Conservation (phyloP, 2,329 filamentous ascomycete genomes). For the Alternaria ethzedia region DNA sequence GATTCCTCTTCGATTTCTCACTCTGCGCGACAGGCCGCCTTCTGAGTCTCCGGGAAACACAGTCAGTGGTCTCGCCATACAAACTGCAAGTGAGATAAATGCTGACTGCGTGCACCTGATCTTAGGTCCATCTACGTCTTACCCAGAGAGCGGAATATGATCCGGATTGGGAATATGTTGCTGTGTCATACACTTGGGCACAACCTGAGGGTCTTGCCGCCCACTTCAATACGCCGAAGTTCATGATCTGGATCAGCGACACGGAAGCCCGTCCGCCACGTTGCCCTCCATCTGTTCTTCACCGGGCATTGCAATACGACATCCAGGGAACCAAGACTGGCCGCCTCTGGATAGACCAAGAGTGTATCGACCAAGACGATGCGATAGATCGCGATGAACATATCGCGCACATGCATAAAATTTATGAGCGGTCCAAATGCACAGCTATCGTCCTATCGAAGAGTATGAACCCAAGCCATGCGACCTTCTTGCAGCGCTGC, state of each 20-base stretch:
- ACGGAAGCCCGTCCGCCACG: background rate
- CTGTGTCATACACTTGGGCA: background rate
- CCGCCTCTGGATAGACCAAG: background rate
- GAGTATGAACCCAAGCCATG: background rate
- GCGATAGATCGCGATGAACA: background rate
- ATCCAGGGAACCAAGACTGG: background rate
- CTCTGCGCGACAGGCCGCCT: background rate
- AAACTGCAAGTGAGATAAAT: background rate
- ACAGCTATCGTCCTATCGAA: background rate
- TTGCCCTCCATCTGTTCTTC: background rate
- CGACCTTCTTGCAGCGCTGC: background rate
- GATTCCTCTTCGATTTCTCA: background rate
- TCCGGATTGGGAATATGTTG: background rate
- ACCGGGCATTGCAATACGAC: background rate
- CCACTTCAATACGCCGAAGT: background rate
- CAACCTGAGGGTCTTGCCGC: background rate
- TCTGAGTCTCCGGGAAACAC: background rate
- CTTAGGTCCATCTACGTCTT: background rate
- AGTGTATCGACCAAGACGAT: background rate
- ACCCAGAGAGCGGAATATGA: background rate
- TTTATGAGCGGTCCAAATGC: background rate
- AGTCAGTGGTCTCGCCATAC: background rate
- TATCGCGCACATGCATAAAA: background rate
- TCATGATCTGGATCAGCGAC: background rate
- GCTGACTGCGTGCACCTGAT: background rate